Evolutionary conservation across 2,329 filamentous ascomycete genomes (phyloP).

Genomic region (Aspergillus chevalieri): DNA sequence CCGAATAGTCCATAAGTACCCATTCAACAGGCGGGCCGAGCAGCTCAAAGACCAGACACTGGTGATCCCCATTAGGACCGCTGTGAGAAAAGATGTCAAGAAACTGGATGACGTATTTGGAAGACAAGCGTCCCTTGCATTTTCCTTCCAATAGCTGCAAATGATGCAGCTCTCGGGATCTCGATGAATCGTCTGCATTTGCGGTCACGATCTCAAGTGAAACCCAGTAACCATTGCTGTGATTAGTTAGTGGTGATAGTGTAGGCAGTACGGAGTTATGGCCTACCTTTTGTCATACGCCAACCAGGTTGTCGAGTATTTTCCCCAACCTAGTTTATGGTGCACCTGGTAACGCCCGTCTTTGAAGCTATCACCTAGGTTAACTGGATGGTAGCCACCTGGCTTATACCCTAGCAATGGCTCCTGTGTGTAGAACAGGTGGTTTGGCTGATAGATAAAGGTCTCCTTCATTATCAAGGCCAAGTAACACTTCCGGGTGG

Average conservation of each 20-base stretch:
- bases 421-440: conserved; percentile 23
- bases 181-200: conserved; percentile 3
- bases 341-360: conserved; percentile 38
- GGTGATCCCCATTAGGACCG: conserved; percentile 31
- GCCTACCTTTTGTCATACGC: conserved; percentile 28
- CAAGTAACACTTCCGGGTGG: too few species aligned
- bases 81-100: conserved; percentile 25
- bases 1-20: conserved; percentile 16
- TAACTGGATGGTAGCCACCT: conserved; percentile 42
- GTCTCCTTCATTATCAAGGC: too few species aligned
- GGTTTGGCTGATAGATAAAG: conserved; percentile 13
- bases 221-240: conserved; percentile 19
- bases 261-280: conserved; percentile 1
- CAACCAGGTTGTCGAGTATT: conserved; percentile 44
- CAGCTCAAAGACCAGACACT: conserved; percentile 30
- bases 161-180: conserved; percentile 15
- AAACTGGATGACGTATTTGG: conserved; percentile 22
- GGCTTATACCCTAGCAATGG: conserved; percentile 25
- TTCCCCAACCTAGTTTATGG: conserved; percentile 43
- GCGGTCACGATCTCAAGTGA: conserved; percentile 31
- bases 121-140: conserved; percentile 9
- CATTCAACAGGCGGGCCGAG: conserved; percentile 24
- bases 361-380: conserved; percentile 38
- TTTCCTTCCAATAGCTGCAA: conserved; percentile 10
- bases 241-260: conserved; percentile 7